Conservation (phyloP, 768 basidiomycete species). For the Lactarius tabidus region DNA sequence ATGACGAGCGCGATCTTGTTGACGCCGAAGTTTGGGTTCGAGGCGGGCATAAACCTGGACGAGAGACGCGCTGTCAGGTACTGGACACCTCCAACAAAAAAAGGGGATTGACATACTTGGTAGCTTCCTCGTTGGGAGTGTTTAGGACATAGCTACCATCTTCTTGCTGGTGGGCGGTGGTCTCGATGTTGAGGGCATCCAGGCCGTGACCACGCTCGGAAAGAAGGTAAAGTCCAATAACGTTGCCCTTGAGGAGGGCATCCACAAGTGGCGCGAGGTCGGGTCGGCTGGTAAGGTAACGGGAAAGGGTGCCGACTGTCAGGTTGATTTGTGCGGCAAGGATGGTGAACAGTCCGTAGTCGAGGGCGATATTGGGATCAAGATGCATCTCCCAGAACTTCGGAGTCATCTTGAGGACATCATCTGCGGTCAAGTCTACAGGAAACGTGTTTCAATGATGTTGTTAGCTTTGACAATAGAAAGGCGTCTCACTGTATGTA, state of each 20-base stretch:
- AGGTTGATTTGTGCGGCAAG: conserved; percentile 50
- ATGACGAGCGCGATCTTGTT: conserved; percentile 55
- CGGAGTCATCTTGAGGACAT: conserved; percentile 47
- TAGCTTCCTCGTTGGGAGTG: conserved; percentile 54
- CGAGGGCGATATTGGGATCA: conserved; percentile 48
- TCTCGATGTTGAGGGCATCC: conserved; percentile 57
- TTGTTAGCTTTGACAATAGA: not conserved
- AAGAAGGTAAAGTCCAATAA: conserved; percentile 31
- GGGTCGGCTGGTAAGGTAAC: conserved; percentile 45
- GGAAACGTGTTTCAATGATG: not conserved
- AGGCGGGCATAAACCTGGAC: conserved; percentile 55
- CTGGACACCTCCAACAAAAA: not conserved
- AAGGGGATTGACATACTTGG: conserved; percentile 44
- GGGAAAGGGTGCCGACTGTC: conserved; percentile 49
- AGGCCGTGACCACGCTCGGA: conserved; percentile 54
- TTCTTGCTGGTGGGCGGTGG: conserved; percentile 49
- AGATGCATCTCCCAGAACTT: conserved; percentile 52
- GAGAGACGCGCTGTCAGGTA: conserved; percentile 5
- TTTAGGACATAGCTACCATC: conserved; percentile 48
- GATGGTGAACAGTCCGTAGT: conserved; percentile 52
- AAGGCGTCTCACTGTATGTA: conserved; percentile 6
- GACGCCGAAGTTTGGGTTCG: conserved; percentile 48
- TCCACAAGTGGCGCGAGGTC: conserved; percentile 49
- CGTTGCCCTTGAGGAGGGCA: conserved; percentile 48
- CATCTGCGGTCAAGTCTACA: conserved; percentile 42